Percentiles rank a stretch among this genome's conserved stretches.
Evolutionary conservation across 495 filamentous ascomycete species (phyloP).

Genomic region (Daldinia childiae): DNA sequence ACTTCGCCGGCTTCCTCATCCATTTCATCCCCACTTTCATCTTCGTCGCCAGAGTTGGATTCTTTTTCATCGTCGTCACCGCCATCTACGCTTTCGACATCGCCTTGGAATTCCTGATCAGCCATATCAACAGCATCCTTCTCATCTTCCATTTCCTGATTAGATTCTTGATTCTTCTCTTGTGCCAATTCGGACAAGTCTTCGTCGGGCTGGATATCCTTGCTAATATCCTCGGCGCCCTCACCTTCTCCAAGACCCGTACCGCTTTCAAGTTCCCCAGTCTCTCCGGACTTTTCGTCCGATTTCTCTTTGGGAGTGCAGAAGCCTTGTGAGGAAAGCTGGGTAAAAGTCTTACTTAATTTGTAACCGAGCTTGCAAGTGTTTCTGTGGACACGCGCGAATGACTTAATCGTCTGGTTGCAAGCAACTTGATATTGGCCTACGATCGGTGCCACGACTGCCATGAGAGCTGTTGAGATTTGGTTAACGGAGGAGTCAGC

Average conservation of each 20-base stretch:
- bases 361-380: conserved; percentile 77
- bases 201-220: conserved; percentile 93
- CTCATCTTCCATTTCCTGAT: conserved; percentile 78
- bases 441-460: conserved; percentile 75
- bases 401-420: conserved; percentile 59
- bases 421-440: conserved; percentile 74
- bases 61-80: conserved; percentile 64
- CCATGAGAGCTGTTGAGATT: conserved; percentile 67
- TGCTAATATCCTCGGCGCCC: conserved; percentile 95
- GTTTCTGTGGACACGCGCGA: conserved; percentile 68
- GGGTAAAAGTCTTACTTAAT: conserved; percentile 76
- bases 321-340: conserved; percentile 84
- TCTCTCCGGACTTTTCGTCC: conserved; percentile 68
- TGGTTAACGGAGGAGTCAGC: conserved; percentile 53
- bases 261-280: conserved; percentile 85
- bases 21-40: conserved; percentile 71
- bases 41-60: conserved; percentile 61
- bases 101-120: conserved; percentile 85
- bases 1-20: conserved; percentile 91
- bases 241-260: conserved; percentile 97
- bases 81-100: conserved; percentile 72
- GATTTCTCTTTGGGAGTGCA: conserved; percentile 85
- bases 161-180: conserved; percentile 74
- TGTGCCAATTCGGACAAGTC: conserved; percentile 92
- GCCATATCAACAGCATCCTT: conserved; percentile 95